Percentiles rank a stretch among this genome's conserved stretches.
These are phyloP conservation scores for Lunasporangiospora selenospora DNA, from an alignment of 192 early-diverging fungal species.

Conservation along the genomic window DNA sequence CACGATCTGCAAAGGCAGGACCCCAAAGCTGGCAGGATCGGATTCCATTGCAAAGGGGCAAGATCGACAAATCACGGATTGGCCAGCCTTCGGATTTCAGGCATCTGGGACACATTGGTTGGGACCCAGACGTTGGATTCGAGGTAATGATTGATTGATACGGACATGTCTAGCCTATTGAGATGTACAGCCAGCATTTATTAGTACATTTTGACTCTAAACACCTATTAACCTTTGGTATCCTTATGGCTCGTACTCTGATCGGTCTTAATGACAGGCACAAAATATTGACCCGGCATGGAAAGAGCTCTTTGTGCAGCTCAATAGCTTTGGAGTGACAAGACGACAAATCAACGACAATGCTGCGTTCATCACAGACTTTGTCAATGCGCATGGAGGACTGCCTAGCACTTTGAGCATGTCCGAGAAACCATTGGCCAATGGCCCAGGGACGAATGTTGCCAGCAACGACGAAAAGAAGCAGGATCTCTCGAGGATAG, in stretches of 20 bases:
- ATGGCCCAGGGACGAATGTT: constrained; percentile 2
- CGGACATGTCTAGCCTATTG: too few relatives aligned
- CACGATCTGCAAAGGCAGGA: constrained; percentile 28
- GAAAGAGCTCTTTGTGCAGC: constrained; percentile 69
- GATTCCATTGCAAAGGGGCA: constrained; percentile 52
- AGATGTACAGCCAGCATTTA: too few relatives aligned
- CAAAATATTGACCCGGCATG: constrained; percentile 77
- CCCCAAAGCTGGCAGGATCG: constrained; percentile 35
- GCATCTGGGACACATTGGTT: constrained; percentile 72
- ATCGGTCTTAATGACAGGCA: constrained; percentile 51
- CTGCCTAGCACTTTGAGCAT: constrained; percentile 40
- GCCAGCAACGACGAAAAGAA: constrained; percentile 7
- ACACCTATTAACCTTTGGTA: too few relatives aligned
- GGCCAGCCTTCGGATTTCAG: constrained; percentile 57
- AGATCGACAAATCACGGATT: constrained; percentile 67
- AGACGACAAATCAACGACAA: constrained; percentile 56
- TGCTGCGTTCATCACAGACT: constrained; percentile 72
- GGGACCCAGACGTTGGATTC: constrained; percentile 63
- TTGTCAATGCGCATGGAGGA: constrained; percentile 71
- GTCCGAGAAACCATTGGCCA: too few relatives aligned
- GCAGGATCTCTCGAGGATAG: constrained; percentile 23
- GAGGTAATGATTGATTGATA: constrained; percentile 51
- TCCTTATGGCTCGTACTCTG: too few relatives aligned
- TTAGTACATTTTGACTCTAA: too few relatives aligned
- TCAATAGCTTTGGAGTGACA: constrained; percentile 71